These are phyloP conservation scores for Boletus rex-veris DNA, from an alignment of 768 basidiomycete genomes.

Conservation along the genomic window DNA sequence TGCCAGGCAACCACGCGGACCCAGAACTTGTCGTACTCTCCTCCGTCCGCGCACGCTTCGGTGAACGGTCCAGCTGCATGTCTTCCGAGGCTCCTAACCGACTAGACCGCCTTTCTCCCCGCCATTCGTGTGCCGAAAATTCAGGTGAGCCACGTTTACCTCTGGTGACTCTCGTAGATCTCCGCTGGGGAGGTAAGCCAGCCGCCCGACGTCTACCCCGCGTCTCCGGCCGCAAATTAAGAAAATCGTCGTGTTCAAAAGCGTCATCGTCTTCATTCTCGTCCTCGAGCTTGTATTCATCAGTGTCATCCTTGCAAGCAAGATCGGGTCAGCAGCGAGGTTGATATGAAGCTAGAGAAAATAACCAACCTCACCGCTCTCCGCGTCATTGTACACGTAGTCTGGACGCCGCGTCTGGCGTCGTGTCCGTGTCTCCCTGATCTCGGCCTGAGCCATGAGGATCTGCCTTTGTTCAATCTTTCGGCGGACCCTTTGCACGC, in stretches of 20 bases:
- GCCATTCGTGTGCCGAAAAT: constrained; percentile 57
- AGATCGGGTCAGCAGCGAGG: constrained; percentile 19
- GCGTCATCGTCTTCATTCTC: constrained; percentile 64
- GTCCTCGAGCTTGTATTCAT: constrained; percentile 64
- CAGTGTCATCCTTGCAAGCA: constrained; percentile 49
- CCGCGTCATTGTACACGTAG: constrained; percentile 74
- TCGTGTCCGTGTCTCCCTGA: constrained; percentile 76
- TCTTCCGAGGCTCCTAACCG: constrained; percentile 60
- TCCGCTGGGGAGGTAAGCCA: constrained; percentile 39
- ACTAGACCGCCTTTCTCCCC: constrained; percentile 70
- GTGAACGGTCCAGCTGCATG: constrained; percentile 46
- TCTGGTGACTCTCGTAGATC: constrained; percentile 50
- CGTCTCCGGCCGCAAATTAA: constrained; percentile 41
- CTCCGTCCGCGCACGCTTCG: constrained; percentile 75
- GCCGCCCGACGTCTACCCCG: constrained; percentile 41
- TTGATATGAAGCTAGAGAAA: constrained; percentile 17
- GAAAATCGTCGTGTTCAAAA: constrained; percentile 38
- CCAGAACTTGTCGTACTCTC: constrained; percentile 61
- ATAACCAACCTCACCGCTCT: constrained; percentile 52
- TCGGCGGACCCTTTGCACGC: constrained; percentile 64
- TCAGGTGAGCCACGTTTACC: constrained; percentile 51
- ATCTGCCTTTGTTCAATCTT: constrained; percentile 66
- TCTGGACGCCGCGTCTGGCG: constrained; percentile 70
- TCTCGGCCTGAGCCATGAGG: constrained; percentile 69
- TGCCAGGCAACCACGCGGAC: constrained; percentile 34